phyloP scores from a whole-genome alignment of 192 early-diverging fungal genomes.

The Neocallimastix lanati region DNA sequence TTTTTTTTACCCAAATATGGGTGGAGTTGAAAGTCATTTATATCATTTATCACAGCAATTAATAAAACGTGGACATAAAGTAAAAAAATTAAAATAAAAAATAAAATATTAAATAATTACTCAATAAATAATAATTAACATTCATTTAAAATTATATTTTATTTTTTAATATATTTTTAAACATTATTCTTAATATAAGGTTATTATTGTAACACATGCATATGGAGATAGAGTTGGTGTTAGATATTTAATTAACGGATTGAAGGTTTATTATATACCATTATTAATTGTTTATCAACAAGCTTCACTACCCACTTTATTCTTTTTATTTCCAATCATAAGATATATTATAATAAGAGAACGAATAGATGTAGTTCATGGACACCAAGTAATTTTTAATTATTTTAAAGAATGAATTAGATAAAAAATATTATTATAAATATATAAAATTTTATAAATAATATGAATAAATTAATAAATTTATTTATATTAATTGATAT shows the following conservation, averaged over 20 bases:
- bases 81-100: too few relatives aligned
- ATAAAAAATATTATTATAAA: too few relatives aligned
- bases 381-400: slow-evolving; percentile 41
- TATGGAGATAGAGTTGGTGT: slow-evolving; percentile 59
- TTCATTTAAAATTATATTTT: too few relatives aligned
- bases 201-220: slow-evolving; percentile 83
- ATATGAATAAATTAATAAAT: too few relatives aligned
- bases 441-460: too few relatives aligned
- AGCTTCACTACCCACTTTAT: slow-evolving; percentile 79
- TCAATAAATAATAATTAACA: too few relatives aligned
- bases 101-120: too few relatives aligned
- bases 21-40: slow-evolving; percentile 87
- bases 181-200: slow-evolving; percentile 9
- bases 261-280: slow-evolving; percentile 92
- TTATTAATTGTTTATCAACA: slow-evolving; percentile 64
- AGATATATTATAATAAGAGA: slow-evolving; percentile 82
- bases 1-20: slow-evolving; percentile 94
- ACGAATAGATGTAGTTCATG: slow-evolving; percentile 84
- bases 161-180: background rate
- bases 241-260: slow-evolving; percentile 73
- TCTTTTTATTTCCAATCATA: slow-evolving; percentile 72
- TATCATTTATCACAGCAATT: slow-evolving; percentile 79
- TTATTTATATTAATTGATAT: too few relatives aligned
- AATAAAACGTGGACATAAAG: slow-evolving; percentile 82
- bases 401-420: too few relatives aligned